Conservation (phyloP, 192 early-diverging fungal species). For the Paraglomus brasilianum region DNA sequence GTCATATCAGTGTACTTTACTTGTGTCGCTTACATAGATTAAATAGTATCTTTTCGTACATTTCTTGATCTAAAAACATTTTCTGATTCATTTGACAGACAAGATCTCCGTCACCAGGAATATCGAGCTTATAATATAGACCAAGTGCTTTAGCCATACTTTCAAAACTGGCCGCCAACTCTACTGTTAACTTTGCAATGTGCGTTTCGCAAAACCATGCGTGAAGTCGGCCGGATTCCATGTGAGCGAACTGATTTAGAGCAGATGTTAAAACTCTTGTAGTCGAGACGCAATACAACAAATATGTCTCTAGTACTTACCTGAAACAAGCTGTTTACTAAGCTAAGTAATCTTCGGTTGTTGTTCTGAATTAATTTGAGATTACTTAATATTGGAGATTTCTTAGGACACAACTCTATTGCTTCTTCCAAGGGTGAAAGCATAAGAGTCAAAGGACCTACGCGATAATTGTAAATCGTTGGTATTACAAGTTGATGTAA, state of each 20-base stretch:
- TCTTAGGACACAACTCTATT: slow-evolving; percentile 31
- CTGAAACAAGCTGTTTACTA: slow-evolving; percentile 59
- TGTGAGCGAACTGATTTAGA: slow-evolving; percentile 34
- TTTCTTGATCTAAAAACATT: slow-evolving; percentile 55
- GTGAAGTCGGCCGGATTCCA: slow-evolving; percentile 54
- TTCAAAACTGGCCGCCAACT: slow-evolving; percentile 55
- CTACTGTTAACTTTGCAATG: slow-evolving; percentile 44
- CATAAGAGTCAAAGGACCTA: slow-evolving; percentile 57
- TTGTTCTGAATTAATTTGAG: slow-evolving; percentile 53
- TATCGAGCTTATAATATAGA: slow-evolving; percentile 44
- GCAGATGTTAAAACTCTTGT: no score
- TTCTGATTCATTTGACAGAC: neutral
- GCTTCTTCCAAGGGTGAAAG: slow-evolving; percentile 54
- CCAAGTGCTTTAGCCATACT: slow-evolving; percentile 49
- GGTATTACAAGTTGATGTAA: neutral
- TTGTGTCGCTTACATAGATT: slow-evolving; percentile 41
- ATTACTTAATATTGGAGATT: slow-evolving; percentile 26
- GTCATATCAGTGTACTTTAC: neutral
- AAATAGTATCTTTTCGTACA: slow-evolving; percentile 62
- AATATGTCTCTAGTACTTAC: neutral
- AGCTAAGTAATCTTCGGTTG: slow-evolving; percentile 50
- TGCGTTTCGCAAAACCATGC: slow-evolving; percentile 49
- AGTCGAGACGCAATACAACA: no score
- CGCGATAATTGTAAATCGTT: neutral
- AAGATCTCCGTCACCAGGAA: slow-evolving; percentile 21